Conservation (phyloP, 164 flowering plant genomes). For the Saururus chinensis region DNA sequence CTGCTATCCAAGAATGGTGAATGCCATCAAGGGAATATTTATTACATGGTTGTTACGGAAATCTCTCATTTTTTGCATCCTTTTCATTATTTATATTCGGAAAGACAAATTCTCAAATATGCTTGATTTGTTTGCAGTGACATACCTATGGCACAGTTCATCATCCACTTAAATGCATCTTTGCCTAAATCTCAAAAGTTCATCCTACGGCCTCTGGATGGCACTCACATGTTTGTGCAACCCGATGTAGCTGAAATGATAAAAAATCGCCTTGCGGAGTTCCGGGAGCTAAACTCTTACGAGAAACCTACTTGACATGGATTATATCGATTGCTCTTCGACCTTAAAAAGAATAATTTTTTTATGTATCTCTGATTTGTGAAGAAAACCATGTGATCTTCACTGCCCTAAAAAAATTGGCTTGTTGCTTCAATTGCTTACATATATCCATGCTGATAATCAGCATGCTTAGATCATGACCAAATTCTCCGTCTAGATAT, state of each 20-base stretch:
- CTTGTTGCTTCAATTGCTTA: too few relatives aligned
- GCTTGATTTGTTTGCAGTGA: conserved; percentile 41
- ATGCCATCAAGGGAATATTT: conserved; percentile 67
- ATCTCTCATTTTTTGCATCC: not conserved
- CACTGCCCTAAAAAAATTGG: not conserved
- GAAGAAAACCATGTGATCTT: not conserved
- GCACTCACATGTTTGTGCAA: conserved; percentile 74
- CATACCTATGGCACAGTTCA: conserved; percentile 90
- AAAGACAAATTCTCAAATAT: too few relatives aligned
- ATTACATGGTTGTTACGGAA: conserved; percentile 57
- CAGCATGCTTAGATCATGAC: too few relatives aligned
- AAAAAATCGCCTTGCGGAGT: conserved; percentile 52
- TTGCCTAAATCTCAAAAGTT: conserved; percentile 72
- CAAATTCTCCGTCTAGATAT: too few relatives aligned
- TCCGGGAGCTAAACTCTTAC: conserved; percentile 73
- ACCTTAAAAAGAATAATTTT: not conserved
- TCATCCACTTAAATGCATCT: conserved; percentile 51
- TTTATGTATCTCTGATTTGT: too few relatives aligned
- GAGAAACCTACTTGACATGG: conserved; percentile 64
- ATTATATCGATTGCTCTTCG: too few relatives aligned
- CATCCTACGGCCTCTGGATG: conserved; percentile 65
- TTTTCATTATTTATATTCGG: too few relatives aligned
- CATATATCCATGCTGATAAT: too few relatives aligned
- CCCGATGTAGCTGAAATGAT: conserved; percentile 64
- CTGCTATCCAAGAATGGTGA: conserved; percentile 37